phyloP scores from a whole-genome alignment of 345 rosid genomes.

The Sisymbrium altissimum region DNA sequence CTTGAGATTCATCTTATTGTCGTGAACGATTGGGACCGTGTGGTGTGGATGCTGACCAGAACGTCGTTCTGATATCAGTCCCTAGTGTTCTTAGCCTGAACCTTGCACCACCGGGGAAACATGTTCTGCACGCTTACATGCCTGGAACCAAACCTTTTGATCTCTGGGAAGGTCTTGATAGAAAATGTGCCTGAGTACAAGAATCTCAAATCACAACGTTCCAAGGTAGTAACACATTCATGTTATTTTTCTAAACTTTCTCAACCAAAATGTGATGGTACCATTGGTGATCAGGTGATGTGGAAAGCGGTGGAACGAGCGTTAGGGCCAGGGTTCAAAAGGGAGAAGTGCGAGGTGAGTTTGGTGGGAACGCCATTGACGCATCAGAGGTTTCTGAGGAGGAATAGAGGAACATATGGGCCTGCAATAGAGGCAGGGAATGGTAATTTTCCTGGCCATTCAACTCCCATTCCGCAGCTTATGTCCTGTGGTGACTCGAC shows the following conservation, averaged over 20 bases:
- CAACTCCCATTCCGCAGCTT: conserved; percentile 75
- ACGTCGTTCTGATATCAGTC: conserved; percentile 82
- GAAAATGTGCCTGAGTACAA: conserved; percentile 65
- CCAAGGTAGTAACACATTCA: conserved; percentile 62
- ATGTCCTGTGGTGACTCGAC: conserved; percentile 90
- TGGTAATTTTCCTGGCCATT: conserved; percentile 73
- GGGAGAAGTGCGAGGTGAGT: conserved; percentile 78
- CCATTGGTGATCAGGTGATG: conserved; percentile 83
- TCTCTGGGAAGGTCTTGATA: conserved; percentile 84
- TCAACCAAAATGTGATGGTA: conserved; percentile 2
- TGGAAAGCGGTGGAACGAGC: conserved; percentile 90
- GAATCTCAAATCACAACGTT: conserved; percentile 72
- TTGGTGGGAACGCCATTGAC: conserved; percentile 89
- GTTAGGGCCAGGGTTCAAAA: conserved; percentile 66
- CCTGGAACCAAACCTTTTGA: conserved; percentile 87
- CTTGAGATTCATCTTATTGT: conserved; percentile 91
- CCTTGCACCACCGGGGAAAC: conserved; percentile 86
- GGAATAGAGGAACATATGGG: conserved; percentile 84
- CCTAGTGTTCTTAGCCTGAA: conserved; percentile 75
- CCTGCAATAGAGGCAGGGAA: conserved; percentile 87
- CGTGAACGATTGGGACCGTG: conserved; percentile 85
- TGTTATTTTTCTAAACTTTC: background rate
- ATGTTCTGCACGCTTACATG: conserved; percentile 74
- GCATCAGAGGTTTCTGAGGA: conserved; percentile 70
- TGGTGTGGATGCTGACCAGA: conserved; percentile 93